phyloP scores from a whole-genome alignment of 352 stramenopile genomes.

The Globisporangium carolinianum region DNA sequence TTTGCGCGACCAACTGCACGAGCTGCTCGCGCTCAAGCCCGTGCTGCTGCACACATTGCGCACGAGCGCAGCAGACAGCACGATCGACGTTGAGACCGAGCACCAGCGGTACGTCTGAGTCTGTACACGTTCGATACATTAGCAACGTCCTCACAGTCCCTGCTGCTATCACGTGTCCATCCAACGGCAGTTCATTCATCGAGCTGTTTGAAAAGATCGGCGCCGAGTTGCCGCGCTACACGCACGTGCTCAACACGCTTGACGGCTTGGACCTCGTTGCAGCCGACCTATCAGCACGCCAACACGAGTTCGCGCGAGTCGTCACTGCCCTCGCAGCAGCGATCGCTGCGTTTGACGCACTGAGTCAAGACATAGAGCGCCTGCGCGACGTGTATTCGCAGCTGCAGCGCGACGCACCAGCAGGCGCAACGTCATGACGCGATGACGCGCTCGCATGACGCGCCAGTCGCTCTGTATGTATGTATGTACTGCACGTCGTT shows the following conservation, averaged over 20 bases:
- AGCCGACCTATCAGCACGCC: constrained; percentile 6
- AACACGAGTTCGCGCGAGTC: constrained; percentile 20
- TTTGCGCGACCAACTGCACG: constrained; percentile 20
- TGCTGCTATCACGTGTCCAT: not conserved
- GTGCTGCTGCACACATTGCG: constrained; percentile 32
- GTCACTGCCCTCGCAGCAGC: constrained; percentile 15
- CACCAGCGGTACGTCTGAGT: constrained; percentile 25
- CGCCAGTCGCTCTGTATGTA: not conserved
- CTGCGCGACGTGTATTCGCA: constrained; percentile 22
- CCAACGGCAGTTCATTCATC: constrained; percentile 25
- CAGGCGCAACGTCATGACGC: not conserved
- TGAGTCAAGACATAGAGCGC: constrained; percentile 19
- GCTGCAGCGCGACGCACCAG: constrained; percentile 10
- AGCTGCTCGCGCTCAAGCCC: constrained; percentile 28
- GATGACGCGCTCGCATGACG: not conserved
- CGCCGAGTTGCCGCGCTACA: constrained; percentile 26
- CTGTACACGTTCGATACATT: too few relatives aligned
- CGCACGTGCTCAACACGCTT: constrained; percentile 18
- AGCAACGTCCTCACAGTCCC: not conserved
- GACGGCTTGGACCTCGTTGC: constrained; percentile 11
- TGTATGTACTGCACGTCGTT: not conserved
- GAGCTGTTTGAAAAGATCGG: constrained; percentile 46
- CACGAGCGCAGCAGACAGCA: constrained; percentile 23
- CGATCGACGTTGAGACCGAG: constrained; percentile 32
- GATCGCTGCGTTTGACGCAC: constrained; percentile 20